phyloP scores from a whole-genome alignment of 129 eudicot species.

The Centaurea solstitialis region DNA sequence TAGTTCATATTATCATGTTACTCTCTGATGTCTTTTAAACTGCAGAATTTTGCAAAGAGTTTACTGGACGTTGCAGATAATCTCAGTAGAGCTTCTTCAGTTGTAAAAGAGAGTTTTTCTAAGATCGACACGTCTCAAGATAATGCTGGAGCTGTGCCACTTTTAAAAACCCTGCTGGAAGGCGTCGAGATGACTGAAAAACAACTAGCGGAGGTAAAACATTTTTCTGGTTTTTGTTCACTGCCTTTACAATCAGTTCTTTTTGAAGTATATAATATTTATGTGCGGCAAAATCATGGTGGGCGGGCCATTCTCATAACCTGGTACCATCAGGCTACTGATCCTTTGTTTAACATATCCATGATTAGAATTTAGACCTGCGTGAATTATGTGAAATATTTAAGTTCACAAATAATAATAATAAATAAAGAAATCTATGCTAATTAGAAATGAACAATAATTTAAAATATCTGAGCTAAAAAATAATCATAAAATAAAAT shows the following conservation, averaged over 20 bases:
- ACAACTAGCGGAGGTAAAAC: slow-evolving; percentile 66
- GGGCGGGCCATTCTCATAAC: background rate
- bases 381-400: background rate
- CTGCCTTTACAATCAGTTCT: background rate
- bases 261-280: background rate
- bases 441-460: background rate
- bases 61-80: slow-evolving; percentile 86
- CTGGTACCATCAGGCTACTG: background rate
- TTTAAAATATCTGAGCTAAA: background rate
- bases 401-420: too few species aligned
- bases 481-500: too few species aligned
- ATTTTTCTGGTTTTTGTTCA: background rate
- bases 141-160: slow-evolving; percentile 68
- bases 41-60: slow-evolving; percentile 79
- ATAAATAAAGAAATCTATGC: background rate
- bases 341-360: background rate
- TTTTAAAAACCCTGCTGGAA: slow-evolving; percentile 72
- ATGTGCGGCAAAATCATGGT: background rate
- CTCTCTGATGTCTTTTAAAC: background rate
- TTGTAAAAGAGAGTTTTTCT: slow-evolving; percentile 64
- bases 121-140: slow-evolving; percentile 72
- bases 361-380: background rate
- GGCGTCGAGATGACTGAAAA: slow-evolving; percentile 98
- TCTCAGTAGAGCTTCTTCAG: slow-evolving; percentile 74
- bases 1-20: background rate